These are phyloP conservation scores for Chalciporus chontae DNA, from an alignment of 768 basidiomycete species.

Conservation along the genomic window DNA sequence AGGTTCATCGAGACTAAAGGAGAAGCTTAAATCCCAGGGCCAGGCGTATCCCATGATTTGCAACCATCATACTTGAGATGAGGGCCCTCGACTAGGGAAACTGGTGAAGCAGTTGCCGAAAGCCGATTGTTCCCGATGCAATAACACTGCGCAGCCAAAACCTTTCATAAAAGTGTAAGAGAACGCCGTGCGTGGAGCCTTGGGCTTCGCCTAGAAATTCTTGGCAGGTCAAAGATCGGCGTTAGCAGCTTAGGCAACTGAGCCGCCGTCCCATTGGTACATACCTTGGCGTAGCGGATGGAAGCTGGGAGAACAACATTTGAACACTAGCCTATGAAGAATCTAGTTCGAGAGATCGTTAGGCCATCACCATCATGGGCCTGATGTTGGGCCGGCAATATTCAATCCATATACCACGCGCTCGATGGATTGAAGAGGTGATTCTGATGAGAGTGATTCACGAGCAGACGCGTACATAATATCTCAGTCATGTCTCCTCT, in stretches of 20 bases:
- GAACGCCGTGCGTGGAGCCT: background rate
- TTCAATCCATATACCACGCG: background rate
- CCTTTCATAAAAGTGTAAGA: slow-evolving; percentile 3
- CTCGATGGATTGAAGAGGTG: background rate
- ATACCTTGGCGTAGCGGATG: background rate
- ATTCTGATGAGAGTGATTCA: background rate
- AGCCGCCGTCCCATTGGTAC: background rate
- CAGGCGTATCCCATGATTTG: slow-evolving; percentile 3
- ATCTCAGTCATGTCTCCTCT: background rate
- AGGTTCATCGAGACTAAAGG: slow-evolving; percentile 9
- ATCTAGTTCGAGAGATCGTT: background rate
- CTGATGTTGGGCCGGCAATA: background rate
- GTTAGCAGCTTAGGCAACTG: background rate
- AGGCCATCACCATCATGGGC: background rate
- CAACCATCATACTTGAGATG: slow-evolving; percentile 8
- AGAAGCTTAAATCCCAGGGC: background rate
- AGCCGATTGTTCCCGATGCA: background rate
- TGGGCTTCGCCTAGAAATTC: background rate
- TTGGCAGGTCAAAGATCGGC: slow-evolving; percentile 9
- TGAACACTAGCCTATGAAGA: background rate
- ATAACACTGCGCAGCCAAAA: background rate
- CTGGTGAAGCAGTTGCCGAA: background rate
- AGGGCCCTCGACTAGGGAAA: background rate
- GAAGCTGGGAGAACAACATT: background rate
- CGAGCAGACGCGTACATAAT: background rate